phyloP scores from a whole-genome alignment of 352 stramenopile genomes.

The Thalassiosira sp. region DNA sequence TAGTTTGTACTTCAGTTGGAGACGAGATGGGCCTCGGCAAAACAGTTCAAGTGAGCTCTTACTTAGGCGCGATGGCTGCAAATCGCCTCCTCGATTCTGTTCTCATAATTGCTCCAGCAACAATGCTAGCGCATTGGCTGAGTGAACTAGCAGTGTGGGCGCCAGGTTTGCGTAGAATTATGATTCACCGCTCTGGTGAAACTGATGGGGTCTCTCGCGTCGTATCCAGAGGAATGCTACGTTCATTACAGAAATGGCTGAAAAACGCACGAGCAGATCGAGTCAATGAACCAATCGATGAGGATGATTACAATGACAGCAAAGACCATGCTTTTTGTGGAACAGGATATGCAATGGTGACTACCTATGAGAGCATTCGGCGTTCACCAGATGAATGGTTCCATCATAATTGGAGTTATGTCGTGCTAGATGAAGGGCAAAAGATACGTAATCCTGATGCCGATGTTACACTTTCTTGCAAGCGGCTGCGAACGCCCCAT shows the following conservation, averaged over 20 bases:
- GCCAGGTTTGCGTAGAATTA: constrained; percentile 70
- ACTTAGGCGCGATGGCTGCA: constrained; percentile 73
- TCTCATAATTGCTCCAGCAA: constrained; percentile 93
- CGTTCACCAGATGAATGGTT: constrained; percentile 89
- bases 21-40: constrained; percentile 90
- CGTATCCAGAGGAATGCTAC: constrained; percentile 49
- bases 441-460: constrained; percentile 98
- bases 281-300: constrained; percentile 75
- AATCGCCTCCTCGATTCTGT: constrained; percentile 76
- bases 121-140: constrained; percentile 95
- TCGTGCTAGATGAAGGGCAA: constrained; percentile 98
- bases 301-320: constrained; percentile 62
- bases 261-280: constrained; percentile 55
- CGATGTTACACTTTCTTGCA: constrained; percentile 94
- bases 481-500: constrained; percentile 85
- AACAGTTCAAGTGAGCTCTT: constrained; percentile 89
- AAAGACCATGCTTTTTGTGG: constrained; percentile 69
- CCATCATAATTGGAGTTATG: constrained; percentile 93
- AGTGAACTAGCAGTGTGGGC: constrained; percentile 89
- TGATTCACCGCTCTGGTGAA: constrained; percentile 78
- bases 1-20: constrained; percentile 23
- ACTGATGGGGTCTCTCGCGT: constrained; percentile 46
- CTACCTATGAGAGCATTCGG: constrained; percentile 96
- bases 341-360: constrained; percentile 91
- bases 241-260: constrained; percentile 68